Evolutionary conservation across 2,329 filamentous ascomycete species (phyloP), one percentile per base, ranked within the genome.

Genomic region (Calonectria montana): DNA sequence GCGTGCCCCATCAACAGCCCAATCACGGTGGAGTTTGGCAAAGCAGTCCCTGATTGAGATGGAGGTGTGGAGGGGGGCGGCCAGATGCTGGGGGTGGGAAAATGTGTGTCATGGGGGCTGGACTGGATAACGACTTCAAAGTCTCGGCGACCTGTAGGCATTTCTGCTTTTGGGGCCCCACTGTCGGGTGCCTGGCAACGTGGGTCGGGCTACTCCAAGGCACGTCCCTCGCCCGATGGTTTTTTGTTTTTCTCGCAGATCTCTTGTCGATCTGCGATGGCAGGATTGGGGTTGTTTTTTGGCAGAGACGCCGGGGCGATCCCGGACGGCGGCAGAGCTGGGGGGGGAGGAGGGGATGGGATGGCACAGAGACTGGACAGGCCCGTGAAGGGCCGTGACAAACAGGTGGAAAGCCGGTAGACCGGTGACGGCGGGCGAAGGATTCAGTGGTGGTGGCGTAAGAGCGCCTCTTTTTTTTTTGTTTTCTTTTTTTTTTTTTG

Each of bases 231-330:
- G 39, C 39, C 65, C 43, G 43, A 50, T 23, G 50, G 27, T 47
- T 21, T 16, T n/a, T n/a, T n/a, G n/a, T n/a, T n/a, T n/a, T n/a
- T n/a, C n/a, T n/a, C 23, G 41, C 31, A 48, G 65, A 62, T 67
- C 65, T 37, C 65, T 37, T 18, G 47, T 37, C 43, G 65, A 62
- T 67, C 53, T 50, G 4, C 53, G 57, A 21, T 59, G 39, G 31
- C 18, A 37, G 65, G 31, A 48, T 35, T 61, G 39, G 50, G 16
- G 50, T n/a, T 57, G 21, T 37, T 35, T 31, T 4, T 4, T 3
- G 31, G 8, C 50, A 16, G 23, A n/a, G 21, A 37, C 12, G 29
- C 25, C 15, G 50, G 50, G 50, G 31, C 35, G 35, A n/a, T 29
- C 29, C 35, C 15, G 29, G n/a, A 16, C 16, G 35, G 29, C 50